Evolutionary conservation across 306 rosid genomes (phyloP), one percentile per base, ranked within the genome.

Genomic region (Neltuma alba): DNA sequence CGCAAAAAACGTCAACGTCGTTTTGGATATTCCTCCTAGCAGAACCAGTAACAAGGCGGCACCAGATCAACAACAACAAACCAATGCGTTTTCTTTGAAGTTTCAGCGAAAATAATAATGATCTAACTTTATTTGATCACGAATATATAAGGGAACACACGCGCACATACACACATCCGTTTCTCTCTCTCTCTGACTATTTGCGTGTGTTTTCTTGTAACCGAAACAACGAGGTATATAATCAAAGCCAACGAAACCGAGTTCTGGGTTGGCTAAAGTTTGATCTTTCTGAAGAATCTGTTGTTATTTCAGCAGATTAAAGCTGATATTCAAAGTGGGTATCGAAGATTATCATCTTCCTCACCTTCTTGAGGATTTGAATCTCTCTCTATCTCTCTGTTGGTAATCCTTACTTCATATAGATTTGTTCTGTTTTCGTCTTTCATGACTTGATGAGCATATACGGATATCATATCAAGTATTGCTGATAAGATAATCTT

Each of bases 331-430:
- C 27, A 6, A 52, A 20, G 27, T 44, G 42, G 80, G 68, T 16
- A 63, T 52, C 76, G 40, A 31, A 55, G 21, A 33, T 41, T 44
- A 38, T 63, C 74, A 36, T 62, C 47, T 33, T 66, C 71, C 4
- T 25, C 21, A 74, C 64, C 45, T 21, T 50, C 55, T 28, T 57
- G 50, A 42, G 76, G 15, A 76, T 54, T 10, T 6, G 15, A 36
- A 1, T 16, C 54, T 47, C 54, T 16, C n/a, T 47, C 54, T 47
- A 2, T 2, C 47, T 42, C 15, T 42, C 50, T 48, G 52, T 16
- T 16, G 54, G 25, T 63, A 25, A 71, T 20, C 76, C 60, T 62
- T 42, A 55, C 44, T 48, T 54, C 75, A 74, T 45, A n/a, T 45
- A n/a, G 12, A 74, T n/a, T 61, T 10, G 2, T 21, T 44, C 34